These are phyloP conservation scores for Balamuthia mandrillaris DNA, from an alignment of 208 protist genomes.

Conservation along the genomic window DNA sequence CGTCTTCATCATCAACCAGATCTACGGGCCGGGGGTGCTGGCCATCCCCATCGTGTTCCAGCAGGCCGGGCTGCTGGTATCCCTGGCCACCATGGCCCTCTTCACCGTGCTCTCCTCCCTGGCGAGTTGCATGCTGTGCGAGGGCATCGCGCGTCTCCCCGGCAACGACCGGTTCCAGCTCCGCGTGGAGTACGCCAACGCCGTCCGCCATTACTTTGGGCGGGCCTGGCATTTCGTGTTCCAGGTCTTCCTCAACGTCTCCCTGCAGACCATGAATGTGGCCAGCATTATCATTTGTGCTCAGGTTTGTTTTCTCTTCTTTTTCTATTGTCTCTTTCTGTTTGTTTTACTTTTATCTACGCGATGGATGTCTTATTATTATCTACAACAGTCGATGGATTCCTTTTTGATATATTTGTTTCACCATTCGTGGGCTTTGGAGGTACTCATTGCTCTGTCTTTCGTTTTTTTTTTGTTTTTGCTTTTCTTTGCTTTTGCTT, in stretches of 20 bases:
- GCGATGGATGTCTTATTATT: too few relatives aligned
- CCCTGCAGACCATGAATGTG: conserved; percentile 35
- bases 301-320: not conserved
- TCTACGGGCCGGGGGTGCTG: conserved; percentile 41
- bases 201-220: conserved; percentile 27
- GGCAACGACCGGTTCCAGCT: conserved; percentile 29
- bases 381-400: too few relatives aligned
- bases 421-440: too few relatives aligned
- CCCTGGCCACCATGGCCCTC: conserved; percentile 13
- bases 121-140: conserved; percentile 27
- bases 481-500: too few relatives aligned
- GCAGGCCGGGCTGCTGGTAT: conserved; percentile 28
- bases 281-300: conserved; percentile 34
- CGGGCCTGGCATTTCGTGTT: not conserved
- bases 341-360: too few relatives aligned
- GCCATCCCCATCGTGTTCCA: conserved; percentile 35
- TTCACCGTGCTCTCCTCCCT: conserved; percentile 36
- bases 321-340: too few relatives aligned
- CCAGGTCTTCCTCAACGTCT: conserved; percentile 38
- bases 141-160: conserved; percentile 17
- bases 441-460: too few relatives aligned
- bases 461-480: too few relatives aligned
- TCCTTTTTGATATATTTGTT: too few relatives aligned
- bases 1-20: conserved; percentile 43
- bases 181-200: conserved; percentile 31